phyloP scores from a whole-genome alignment of 2,329 filamentous ascomycete genomes.

The Penicillium sp. region DNA sequence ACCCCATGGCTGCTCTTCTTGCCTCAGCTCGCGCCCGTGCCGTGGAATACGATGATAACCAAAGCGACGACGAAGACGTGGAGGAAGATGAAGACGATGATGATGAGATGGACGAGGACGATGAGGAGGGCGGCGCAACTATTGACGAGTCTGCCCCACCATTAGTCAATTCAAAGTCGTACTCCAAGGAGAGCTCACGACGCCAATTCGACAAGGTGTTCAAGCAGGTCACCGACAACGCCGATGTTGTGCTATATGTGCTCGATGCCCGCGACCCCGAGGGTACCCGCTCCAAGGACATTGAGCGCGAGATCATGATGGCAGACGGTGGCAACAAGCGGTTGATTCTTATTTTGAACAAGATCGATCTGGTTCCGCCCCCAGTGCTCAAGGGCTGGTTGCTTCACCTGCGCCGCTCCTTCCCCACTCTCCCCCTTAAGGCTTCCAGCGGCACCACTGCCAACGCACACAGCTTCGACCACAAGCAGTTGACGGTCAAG shows the following conservation, averaged over 20 bases:
- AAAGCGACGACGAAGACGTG: constrained; percentile 55
- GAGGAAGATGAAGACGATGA: constrained; percentile 59
- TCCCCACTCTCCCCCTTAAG: constrained; percentile 86
- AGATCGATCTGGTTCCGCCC: constrained; percentile 86
- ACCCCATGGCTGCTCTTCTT: constrained; percentile 52
- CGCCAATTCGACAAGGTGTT: constrained; percentile 94
- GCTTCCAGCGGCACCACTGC: constrained; percentile 78
- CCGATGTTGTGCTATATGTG: constrained; percentile 90
- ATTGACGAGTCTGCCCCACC: constrained; percentile 54
- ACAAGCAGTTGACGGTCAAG: constrained; percentile 83
- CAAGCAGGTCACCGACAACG: constrained; percentile 84
- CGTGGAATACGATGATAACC: constrained; percentile 50
- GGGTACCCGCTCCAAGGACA: constrained; percentile 83
- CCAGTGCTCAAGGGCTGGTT: constrained; percentile 83
- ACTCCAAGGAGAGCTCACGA: constrained; percentile 64
- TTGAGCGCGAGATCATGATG: constrained; percentile 90
- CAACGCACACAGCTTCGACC: constrained; percentile 88
- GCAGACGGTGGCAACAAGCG: constrained; percentile 79
- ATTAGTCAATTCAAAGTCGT: constrained; percentile 28
- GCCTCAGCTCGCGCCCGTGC: constrained; percentile 47
- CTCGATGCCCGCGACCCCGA: constrained; percentile 89
- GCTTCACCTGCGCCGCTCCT: constrained; percentile 77
- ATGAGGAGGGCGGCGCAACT: constrained; percentile 51
- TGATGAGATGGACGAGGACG: constrained; percentile 52
- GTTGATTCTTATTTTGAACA: constrained; percentile 89